phyloP scores from a whole-genome alignment of 2,329 filamentous ascomycete genomes.

The Botrytis byssoidea region DNA sequence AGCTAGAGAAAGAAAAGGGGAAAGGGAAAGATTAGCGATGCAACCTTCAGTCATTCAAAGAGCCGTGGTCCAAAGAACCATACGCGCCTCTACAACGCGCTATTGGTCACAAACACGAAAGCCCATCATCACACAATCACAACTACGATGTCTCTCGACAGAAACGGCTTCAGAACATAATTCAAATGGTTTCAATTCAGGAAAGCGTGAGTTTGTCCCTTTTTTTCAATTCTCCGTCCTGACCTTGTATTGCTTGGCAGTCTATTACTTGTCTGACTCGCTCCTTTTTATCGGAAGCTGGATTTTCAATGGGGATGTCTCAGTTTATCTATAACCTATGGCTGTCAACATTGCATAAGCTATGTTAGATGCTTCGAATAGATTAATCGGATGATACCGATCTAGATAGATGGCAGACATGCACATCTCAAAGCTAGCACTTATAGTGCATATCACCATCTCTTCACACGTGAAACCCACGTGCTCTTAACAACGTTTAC shows the following conservation, averaged over 20 bases:
- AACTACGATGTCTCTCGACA: conserved; percentile 3
- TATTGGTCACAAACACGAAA: conserved; percentile 17
- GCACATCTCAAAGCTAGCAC: background rate
- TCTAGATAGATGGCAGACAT: background rate
- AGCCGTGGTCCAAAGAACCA: background rate
- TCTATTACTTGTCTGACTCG: background rate
- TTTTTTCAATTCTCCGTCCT: background rate
- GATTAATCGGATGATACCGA: background rate
- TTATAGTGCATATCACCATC: background rate
- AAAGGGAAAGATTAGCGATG: background rate
- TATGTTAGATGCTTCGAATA: background rate
- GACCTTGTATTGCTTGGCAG: conserved; percentile 7
- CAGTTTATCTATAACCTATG: background rate
- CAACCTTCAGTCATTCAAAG: conserved; percentile 8
- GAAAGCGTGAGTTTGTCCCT: background rate
- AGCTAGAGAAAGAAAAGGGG: background rate
- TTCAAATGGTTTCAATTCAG: background rate
- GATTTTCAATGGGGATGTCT: conserved; percentile 7
- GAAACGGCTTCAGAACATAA: background rate
- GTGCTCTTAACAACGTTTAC: background rate
- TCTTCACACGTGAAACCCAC: background rate
- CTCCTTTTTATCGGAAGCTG: conserved; percentile 3
- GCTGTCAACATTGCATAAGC: background rate
- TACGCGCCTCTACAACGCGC: conserved; percentile 12
- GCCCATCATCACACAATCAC: conserved; percentile 13